Conservation (phyloP, 2,329 filamentous ascomycete species). For the Phoma sp. region DNA sequence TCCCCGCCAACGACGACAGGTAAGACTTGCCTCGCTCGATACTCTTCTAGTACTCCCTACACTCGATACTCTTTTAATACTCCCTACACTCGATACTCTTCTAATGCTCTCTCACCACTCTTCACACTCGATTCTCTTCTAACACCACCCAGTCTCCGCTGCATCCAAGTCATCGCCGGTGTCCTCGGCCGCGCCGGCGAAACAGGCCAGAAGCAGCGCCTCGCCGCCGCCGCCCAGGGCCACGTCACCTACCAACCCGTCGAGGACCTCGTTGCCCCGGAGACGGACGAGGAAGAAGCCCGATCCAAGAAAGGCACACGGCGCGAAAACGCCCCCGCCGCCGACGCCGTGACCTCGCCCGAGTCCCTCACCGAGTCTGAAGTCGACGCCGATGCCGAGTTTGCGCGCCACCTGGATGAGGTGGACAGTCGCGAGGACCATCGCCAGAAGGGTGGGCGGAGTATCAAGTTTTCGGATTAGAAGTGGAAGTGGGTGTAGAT, state of each 20-base stretch:
- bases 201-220: slow-evolving; percentile 72
- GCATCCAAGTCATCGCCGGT: slow-evolving; percentile 80
- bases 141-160: slow-evolving; percentile 72
- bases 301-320: not conserved
- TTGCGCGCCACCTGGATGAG: slow-evolving; percentile 33
- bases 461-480: slow-evolving; percentile 23
- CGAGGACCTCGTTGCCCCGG: slow-evolving; percentile 25
- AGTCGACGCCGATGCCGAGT: not conserved
- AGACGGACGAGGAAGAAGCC: slow-evolving; percentile 19
- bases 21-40: too few relatives aligned
- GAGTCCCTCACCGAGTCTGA: not conserved
- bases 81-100: too few relatives aligned
- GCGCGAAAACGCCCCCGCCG: not conserved
- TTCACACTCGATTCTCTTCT: too few relatives aligned
- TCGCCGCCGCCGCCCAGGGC: slow-evolving; percentile 67
- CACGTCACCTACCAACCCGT: slow-evolving; percentile 63
- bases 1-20: slow-evolving; percentile 97
- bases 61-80: too few relatives aligned
- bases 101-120: too few relatives aligned
- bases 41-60: too few relatives aligned
- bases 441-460: slow-evolving; percentile 29
- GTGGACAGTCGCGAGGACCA: slow-evolving; percentile 32
- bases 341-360: not conserved
- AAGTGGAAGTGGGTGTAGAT: too few relatives aligned
- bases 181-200: slow-evolving; percentile 85